Evolutionary conservation across 345 rosid species (phyloP).

Genomic region (Eutrema heterophyllum): DNA sequence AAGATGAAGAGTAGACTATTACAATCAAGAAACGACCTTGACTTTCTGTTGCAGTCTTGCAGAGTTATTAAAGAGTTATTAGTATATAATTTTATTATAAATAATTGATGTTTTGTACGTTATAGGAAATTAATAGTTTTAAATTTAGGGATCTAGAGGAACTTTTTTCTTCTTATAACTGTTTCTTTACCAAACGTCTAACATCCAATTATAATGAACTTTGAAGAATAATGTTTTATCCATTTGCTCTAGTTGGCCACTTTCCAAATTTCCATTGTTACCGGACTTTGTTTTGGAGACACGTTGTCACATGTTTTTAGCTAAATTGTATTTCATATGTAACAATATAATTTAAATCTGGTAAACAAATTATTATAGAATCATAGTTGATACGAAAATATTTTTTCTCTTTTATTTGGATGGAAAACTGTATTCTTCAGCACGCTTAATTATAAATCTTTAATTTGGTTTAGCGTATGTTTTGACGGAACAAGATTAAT

Average conservation of each 20-base stretch:
- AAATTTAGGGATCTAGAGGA: not conserved
- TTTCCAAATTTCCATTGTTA: not conserved
- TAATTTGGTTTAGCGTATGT: not conserved
- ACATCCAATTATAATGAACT: not conserved
- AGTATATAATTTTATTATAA: not conserved
- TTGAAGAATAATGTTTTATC: not conserved
- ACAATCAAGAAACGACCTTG: slow-evolving; percentile 11
- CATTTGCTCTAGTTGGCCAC: not conserved
- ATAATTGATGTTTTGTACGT: not conserved
- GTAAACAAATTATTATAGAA: not conserved
- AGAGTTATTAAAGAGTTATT: not conserved
- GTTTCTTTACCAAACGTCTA: not conserved
- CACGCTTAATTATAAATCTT: not conserved
- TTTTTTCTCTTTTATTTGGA: too few relatives aligned
- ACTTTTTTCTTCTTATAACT: too few relatives aligned
- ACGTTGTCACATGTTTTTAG: slow-evolving; percentile 8
- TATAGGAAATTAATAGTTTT: not conserved
- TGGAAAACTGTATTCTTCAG: not conserved
- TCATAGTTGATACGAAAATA: too few relatives aligned
- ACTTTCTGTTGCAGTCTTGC: slow-evolving; percentile 10
- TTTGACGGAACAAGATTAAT: not conserved
- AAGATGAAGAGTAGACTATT: slow-evolving; percentile 28
- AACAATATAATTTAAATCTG: not conserved
- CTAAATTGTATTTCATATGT: not conserved
- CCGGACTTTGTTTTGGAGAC: not conserved